Evolutionary conservation across 148 eudicot species (phyloP), one percentile per base, ranked within the genome.

Genomic region (Pharnaceum exiguum): DNA sequence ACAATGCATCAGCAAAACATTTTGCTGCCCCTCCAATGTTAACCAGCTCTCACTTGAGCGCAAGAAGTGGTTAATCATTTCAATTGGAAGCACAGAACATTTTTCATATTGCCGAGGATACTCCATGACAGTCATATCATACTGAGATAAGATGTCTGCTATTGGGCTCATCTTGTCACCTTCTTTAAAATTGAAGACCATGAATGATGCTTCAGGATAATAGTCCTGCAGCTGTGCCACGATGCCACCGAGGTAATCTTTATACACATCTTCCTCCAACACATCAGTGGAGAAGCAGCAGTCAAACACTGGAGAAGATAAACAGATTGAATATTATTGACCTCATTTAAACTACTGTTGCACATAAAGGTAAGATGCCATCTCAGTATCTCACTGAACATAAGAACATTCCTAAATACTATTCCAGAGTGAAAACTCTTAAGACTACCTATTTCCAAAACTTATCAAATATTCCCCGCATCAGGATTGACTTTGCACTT

Each of bases 1-100:
- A 55, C 91, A 90, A 57, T 90, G 91, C 95, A 86, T 78, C 59
- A 90, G 71, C 9, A 86, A 81, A 48, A 86, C 75, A 57, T 86
- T 90, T 23, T 68, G 81, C 56, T 74, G 79, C 69, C 97, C 95
- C 40, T 82, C 82, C 33, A 72, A 76, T n/a, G n/a, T n/a, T 35
- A 86, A 84, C 95, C 89, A 90, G 67, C 73, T 80, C 50, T 87
- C 95, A 60, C 91, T 67, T 26, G 91, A 82, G 55, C 78, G 74
- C 44, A 90, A 67, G 63, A 81, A 90, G 62, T 90, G 86, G 74
- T 84, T 90, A 46, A 90, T 75, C 70, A 74, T 74, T 66, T 84
- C 95, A 72, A 90, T 53, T 45, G 84, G 57, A 43, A 87, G 85
- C 55, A 87, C 15, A 18, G 91, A 86, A 70, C 86, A 84, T 28